These are phyloP conservation scores for Candida ulmi DNA, from an alignment of 805 yeast genomes.

Conservation along the genomic window DNA sequence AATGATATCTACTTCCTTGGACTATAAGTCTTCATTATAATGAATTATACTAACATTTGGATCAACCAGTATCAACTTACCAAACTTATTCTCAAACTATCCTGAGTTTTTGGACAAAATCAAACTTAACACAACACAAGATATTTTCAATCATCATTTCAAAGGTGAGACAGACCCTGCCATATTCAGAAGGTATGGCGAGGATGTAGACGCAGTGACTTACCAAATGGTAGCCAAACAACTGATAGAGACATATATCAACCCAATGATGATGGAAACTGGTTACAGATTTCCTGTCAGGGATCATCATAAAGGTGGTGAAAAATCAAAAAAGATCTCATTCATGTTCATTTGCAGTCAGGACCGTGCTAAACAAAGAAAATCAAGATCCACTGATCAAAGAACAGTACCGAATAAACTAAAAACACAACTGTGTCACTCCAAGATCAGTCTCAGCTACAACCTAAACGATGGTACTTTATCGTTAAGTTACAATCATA, in stretches of 20 bases:
- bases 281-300: slow-evolving; percentile 40
- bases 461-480: slow-evolving; percentile 33
- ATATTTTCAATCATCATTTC: slow-evolving; percentile 31
- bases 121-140: slow-evolving; percentile 28
- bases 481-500: slow-evolving; percentile 33
- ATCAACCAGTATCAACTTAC: slow-evolving; percentile 1
- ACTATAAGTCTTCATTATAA: too few species aligned
- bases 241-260: slow-evolving; percentile 30
- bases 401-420: slow-evolving; percentile 33
- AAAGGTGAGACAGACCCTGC: slow-evolving; percentile 26
- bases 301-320: slow-evolving; percentile 39
- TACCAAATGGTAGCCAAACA: slow-evolving; percentile 30
- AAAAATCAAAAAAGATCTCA: slow-evolving; percentile 33
- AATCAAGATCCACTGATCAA: slow-evolving; percentile 34
- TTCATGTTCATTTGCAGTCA: slow-evolving; percentile 43
- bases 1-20: too few species aligned
- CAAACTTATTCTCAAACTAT: slow-evolving; percentile 30
- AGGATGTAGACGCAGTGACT: slow-evolving; percentile 25
- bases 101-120: slow-evolving; percentile 27
- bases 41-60: background rate
- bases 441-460: slow-evolving; percentile 33
- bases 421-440: slow-evolving; percentile 36
- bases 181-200: slow-evolving; percentile 29
- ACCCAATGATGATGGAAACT: slow-evolving; percentile 35
- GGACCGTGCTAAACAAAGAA: slow-evolving; percentile 36